These are phyloP conservation scores for Mycena polygramma DNA, from an alignment of 768 basidiomycete genomes.

Conservation along the genomic window DNA sequence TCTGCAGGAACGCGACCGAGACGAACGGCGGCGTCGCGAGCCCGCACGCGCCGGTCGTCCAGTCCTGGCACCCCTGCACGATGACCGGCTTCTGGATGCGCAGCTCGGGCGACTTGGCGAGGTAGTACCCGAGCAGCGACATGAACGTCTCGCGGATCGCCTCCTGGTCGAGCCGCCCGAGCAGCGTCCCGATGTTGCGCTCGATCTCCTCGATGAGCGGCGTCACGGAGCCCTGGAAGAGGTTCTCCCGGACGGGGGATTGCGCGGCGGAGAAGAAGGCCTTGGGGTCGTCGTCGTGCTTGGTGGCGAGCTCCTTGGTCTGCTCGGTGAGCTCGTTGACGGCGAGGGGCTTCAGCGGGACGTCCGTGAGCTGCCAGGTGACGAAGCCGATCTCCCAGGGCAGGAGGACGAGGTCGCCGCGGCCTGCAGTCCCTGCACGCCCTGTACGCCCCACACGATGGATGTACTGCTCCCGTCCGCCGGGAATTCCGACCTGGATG, in stretches of 20 bases:
- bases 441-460: slow-evolving; percentile 91
- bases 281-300: slow-evolving; percentile 60
- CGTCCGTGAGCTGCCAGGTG: slow-evolving; percentile 68
- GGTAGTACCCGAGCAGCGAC: slow-evolving; percentile 81
- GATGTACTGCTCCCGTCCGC: slow-evolving; percentile 77
- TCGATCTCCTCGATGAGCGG: slow-evolving; percentile 46
- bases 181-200: slow-evolving; percentile 46
- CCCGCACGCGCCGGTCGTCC: slow-evolving; percentile 71
- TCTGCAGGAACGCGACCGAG: slow-evolving; percentile 59
- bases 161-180: slow-evolving; percentile 57
- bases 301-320: slow-evolving; percentile 58
- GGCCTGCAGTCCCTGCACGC: slow-evolving; percentile 70
- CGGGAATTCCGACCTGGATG: slow-evolving; percentile 90
- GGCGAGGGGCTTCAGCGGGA: slow-evolving; percentile 77
- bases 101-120: slow-evolving; percentile 63
- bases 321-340: slow-evolving; percentile 61
- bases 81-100: slow-evolving; percentile 58
- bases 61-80: slow-evolving; percentile 70
- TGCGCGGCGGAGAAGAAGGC: slow-evolving; percentile 46
- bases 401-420: slow-evolving; percentile 84
- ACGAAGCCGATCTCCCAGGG: slow-evolving; percentile 85
- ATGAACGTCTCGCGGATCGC: slow-evolving; percentile 73
- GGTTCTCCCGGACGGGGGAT: slow-evolving; percentile 8
- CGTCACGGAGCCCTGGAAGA: slow-evolving; percentile 31
- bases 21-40: slow-evolving; percentile 65